A percentile compares a stretch with the other conserved stretches of the same genome.
Conservation (phyloP, 306 rosid genomes). For the Inga oerstediana region DNA sequence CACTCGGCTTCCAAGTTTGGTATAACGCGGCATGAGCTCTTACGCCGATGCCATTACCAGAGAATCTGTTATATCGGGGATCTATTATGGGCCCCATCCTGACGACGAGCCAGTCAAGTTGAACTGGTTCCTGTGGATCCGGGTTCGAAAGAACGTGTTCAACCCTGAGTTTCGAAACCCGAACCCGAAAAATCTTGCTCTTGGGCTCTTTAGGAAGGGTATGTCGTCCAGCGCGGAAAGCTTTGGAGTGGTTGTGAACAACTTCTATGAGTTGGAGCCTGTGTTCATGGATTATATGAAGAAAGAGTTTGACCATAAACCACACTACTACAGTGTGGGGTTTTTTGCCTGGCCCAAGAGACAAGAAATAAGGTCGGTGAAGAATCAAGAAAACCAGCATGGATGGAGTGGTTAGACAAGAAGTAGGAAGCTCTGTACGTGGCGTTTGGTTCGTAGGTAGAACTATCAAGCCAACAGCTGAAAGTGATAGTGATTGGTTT, state of each 20-base stretch:
- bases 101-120: constrained; percentile 9
- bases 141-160: constrained; percentile 31
- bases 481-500: constrained; percentile 49
- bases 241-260: constrained; percentile 40
- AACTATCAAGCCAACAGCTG: constrained; percentile 35
- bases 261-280: constrained; percentile 48
- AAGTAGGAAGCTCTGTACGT: constrained; percentile 40
- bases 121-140: constrained; percentile 44
- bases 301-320: neutral
- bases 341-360: constrained; percentile 40
- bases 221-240: neutral
- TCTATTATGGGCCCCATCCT: neutral
- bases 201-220: neutral
- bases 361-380: neutral
- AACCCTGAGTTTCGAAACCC: neutral
- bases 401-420: constrained; percentile 48
- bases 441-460: constrained; percentile 54
- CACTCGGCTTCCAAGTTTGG: constrained; percentile 47
- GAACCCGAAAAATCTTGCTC: neutral
- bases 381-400: neutral
- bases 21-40: constrained; percentile 38
- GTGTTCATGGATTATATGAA: constrained; percentile 32
- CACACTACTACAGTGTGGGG: constrained; percentile 39
- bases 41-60: neutral
- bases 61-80: neutral